Evolutionary conservation across 2,329 filamentous ascomycete genomes (phyloP).

Genomic region (Blastomyces gilchristii): DNA sequence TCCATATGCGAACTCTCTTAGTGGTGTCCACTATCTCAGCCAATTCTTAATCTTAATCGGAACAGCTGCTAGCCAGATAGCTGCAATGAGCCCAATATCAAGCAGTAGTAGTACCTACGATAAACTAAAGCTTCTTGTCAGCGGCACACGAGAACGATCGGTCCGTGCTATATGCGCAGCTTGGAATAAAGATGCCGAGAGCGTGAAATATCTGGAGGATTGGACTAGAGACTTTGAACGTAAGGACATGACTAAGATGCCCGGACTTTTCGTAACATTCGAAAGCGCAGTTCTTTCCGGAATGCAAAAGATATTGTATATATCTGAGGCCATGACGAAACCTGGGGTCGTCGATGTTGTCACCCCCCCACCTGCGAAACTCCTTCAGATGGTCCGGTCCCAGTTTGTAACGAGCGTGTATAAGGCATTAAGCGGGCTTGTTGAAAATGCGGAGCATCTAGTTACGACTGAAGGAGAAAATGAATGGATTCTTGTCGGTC

Average conservation of each 20-base stretch:
- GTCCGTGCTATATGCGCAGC: conserved; percentile 76
- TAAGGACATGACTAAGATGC: conserved; percentile 84
- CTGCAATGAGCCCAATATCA: conserved; percentile 59
- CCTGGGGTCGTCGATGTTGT: conserved; percentile 67
- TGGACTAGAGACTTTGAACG: conserved; percentile 78
- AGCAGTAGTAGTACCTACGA: conserved; percentile 51
- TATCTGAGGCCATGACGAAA: conserved; percentile 72
- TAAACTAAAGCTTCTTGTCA: conserved; percentile 63
- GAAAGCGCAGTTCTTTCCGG: conserved; percentile 71
- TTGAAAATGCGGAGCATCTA: conserved; percentile 83
- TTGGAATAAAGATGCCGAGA: conserved; percentile 89
- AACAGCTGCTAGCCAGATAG: conserved; percentile 78
- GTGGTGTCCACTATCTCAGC: conserved; percentile 80
- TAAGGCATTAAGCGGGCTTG: conserved; percentile 87
- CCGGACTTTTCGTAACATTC: conserved; percentile 72
- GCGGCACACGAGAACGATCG: conserved; percentile 69
- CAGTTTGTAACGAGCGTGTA: conserved; percentile 93
- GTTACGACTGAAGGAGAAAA: conserved; percentile 50
- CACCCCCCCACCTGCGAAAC: conserved; percentile 70
- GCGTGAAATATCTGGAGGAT: conserved; percentile 84
- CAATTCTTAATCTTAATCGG: conserved; percentile 74
- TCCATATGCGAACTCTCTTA: conserved; percentile 80
- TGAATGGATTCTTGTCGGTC: conserved; percentile 42
- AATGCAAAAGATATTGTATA: conserved; percentile 92
- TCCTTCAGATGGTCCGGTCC: conserved; percentile 79